Evolutionary conservation across 2,329 filamentous ascomycete species (phyloP).

Genomic region (Kalaharituber pfeilii): DNA sequence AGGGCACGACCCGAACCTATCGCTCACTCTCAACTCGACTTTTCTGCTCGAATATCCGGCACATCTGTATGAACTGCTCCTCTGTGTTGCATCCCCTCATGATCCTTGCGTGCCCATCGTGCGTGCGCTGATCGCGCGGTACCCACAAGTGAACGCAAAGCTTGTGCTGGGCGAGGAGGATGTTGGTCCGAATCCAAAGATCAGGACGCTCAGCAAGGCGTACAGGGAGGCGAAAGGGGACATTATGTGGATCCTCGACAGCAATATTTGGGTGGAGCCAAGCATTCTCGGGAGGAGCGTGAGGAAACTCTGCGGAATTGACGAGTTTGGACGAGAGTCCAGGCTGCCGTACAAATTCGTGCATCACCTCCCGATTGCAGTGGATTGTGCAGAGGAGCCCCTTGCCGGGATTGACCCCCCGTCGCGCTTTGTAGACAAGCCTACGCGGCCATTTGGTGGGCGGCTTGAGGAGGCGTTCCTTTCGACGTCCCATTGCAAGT

Average conservation of each 20-base stretch:
- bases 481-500: constrained; percentile 84
- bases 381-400: constrained; percentile 40
- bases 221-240: constrained; percentile 79
- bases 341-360: constrained; percentile 65
- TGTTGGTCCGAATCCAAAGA: constrained; percentile 94
- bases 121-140: constrained; percentile 52
- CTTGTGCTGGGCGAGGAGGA: constrained; percentile 69
- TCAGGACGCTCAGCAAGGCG: constrained; percentile 84
- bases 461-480: constrained; percentile 89
- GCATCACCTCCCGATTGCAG: constrained; percentile 75
- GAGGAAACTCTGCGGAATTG: constrained; percentile 60
- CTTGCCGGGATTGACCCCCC: constrained; percentile 21
- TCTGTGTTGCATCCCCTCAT: constrained; percentile 58
- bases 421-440: constrained; percentile 21
- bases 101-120: constrained; percentile 68
- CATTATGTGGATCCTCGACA: constrained; percentile 87
- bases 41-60: constrained; percentile 16
- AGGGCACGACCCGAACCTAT: constrained; percentile 58
- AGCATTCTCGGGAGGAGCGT: constrained; percentile 77
- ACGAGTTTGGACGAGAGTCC: constrained; percentile 23
- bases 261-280: constrained; percentile 79
- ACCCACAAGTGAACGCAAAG: constrained; percentile 50
- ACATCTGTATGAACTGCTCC: constrained; percentile 14
- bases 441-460: constrained; percentile 38
- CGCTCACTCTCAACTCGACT: constrained; percentile 50